These are phyloP conservation scores for Pseudoscleropodium purum DNA, from an alignment of 225 moss, liverwort and hornwort species.

Conservation along the genomic window DNA sequence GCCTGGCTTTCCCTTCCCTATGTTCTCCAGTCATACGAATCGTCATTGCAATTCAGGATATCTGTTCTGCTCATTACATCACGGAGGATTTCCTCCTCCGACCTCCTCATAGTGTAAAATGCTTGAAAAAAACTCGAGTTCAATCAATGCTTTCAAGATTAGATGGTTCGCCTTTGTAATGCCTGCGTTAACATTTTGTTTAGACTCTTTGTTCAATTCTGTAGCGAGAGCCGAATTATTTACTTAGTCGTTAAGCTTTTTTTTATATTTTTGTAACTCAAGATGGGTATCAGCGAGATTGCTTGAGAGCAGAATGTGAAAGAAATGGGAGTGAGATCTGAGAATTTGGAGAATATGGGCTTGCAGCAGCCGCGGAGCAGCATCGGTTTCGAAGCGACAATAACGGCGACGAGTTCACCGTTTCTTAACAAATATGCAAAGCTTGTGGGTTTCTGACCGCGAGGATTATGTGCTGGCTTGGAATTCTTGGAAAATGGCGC, in stretches of 20 bases:
- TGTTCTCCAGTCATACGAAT: not conserved
- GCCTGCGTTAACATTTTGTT: not conserved
- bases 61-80: not conserved
- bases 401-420: conserved; percentile 7
- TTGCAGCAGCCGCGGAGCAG: not conserved
- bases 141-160: not conserved
- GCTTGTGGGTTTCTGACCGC: not conserved
- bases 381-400: not conserved
- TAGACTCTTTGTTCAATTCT: not conserved
- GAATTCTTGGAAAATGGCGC: not conserved
- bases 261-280: too few species aligned
- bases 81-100: not conserved
- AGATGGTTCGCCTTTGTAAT: not conserved
- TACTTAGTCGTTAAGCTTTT: not conserved
- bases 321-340: not conserved
- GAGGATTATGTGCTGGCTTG: not conserved
- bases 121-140: not conserved
- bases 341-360: not conserved
- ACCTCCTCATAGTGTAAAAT: not conserved
- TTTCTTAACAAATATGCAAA: not conserved
- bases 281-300: not conserved
- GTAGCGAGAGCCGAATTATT: not conserved
- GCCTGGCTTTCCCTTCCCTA: too few species aligned
- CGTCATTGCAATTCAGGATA: not conserved
- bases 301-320: not conserved